Evolutionary conservation across 139 green algal species (phyloP).

Genomic region (Coccomyxa sp.): DNA sequence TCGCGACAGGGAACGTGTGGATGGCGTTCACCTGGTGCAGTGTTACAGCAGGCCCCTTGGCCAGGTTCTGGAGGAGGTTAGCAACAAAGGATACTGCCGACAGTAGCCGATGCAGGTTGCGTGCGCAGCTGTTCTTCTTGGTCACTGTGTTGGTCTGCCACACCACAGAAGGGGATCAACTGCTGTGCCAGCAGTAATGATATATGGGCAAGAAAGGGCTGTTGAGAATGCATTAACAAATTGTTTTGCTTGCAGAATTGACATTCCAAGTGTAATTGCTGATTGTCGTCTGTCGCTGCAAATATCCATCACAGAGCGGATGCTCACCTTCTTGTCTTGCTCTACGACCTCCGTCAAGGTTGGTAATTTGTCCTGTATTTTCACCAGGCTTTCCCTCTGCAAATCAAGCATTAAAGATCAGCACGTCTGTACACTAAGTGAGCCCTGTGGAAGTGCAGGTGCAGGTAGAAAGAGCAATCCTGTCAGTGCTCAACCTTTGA

Average conservation of each 20-base stretch:
- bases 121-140: conserved; percentile 55
- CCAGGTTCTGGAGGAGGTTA: conserved; percentile 46
- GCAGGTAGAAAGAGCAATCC: conserved; percentile 3
- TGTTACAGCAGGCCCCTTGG: conserved; percentile 4
- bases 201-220: background rate
- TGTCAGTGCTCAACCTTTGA: no score
- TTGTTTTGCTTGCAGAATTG: background rate
- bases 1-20: background rate
- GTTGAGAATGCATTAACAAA: background rate
- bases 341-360: conserved; percentile 36
- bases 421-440: background rate
- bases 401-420: background rate
- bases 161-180: background rate
- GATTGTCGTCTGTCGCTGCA: no score
- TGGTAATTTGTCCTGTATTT: background rate
- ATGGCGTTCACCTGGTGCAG: background rate
- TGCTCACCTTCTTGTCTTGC: conserved; percentile 35
- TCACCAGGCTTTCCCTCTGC: conserved; percentile 38
- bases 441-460: background rate
- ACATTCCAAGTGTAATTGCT: no score
- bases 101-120: conserved; percentile 60
- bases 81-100: conserved; percentile 53
- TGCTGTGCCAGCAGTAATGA: background rate
- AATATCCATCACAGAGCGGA: no score
- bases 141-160: conserved; percentile 37